Percentiles rank a stretch among this genome's conserved stretches.
These are phyloP conservation scores for Tardiomyces depauwii DNA, from an alignment of 1,139 yeast species.

Conservation along the genomic window DNA sequence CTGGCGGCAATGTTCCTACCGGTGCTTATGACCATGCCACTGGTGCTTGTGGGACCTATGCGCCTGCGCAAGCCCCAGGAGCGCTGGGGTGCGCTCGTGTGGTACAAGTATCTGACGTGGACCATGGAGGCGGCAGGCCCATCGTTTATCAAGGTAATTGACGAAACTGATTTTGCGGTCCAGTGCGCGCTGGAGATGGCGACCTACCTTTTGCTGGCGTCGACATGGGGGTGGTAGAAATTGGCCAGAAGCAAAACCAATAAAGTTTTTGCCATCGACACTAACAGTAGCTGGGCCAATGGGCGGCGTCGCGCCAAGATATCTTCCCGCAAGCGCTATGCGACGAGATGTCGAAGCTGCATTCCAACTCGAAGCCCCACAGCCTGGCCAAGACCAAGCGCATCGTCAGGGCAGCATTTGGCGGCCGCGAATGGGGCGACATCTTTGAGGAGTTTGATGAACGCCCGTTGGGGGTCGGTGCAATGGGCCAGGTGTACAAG, in stretches of 20 bases:
- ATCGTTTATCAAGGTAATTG: conserved; percentile 56
- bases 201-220: conserved; percentile 1
- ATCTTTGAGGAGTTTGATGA: conserved; percentile 72
- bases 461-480: conserved; percentile 86
- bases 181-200: conserved; percentile 4
- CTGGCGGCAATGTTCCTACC: conserved; percentile 61
- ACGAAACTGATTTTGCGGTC: conserved; percentile 9
- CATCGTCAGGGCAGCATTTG: conserved; percentile 51
- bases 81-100: conserved; percentile 51
- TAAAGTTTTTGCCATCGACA: conserved; percentile 5
- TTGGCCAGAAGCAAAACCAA: neutral
- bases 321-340: conserved; percentile 77
- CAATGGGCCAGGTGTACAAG: conserved; percentile 89
- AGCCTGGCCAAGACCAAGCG: conserved; percentile 47
- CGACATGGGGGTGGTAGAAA: neutral
- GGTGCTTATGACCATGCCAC: conserved; percentile 51
- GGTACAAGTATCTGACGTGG: conserved; percentile 60
- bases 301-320: conserved; percentile 99
- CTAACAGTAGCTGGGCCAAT: conserved; percentile 56
- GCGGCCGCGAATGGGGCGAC: conserved; percentile 50
- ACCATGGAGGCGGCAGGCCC: conserved; percentile 86
- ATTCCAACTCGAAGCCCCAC: conserved; percentile 76
- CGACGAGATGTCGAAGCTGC: conserved; percentile 62
- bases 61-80: conserved; percentile 27
- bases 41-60: conserved; percentile 48